phyloP scores from a whole-genome alignment of 2,329 filamentous ascomycete genomes.

The Clonostachys byssicola region DNA sequence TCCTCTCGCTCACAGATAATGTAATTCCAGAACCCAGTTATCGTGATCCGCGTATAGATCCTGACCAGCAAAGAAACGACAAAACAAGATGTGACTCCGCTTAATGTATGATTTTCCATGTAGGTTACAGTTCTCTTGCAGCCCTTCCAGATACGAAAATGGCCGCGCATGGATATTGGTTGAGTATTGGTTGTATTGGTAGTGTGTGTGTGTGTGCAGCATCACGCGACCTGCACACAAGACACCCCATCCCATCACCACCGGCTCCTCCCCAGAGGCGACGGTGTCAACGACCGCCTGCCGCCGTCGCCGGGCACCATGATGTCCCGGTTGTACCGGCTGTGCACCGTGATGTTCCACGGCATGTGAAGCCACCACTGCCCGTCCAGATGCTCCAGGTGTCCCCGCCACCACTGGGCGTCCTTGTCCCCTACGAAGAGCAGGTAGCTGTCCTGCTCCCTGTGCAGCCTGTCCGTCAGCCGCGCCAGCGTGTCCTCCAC shows the following conservation, averaged over 20 bases:
- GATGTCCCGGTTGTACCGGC: constrained; percentile 4
- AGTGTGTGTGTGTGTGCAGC: too few relatives aligned
- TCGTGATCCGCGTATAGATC: too few relatives aligned
- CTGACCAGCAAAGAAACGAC: too few relatives aligned
- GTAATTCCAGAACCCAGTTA: too few relatives aligned
- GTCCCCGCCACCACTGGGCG: constrained; percentile 15
- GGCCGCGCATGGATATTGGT: too few relatives aligned
- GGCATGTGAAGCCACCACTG: constrained; percentile 19
- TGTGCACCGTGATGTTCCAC: constrained; percentile 14
- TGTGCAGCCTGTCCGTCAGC: constrained; percentile 11
- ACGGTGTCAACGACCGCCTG: not conserved
- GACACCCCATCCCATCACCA: not conserved
- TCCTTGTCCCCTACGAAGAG: constrained; percentile 17
- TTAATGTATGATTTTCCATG: too few relatives aligned
- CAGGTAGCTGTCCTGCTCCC: constrained; percentile 13
- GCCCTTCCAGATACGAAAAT: too few relatives aligned
- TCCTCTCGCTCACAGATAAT: too few relatives aligned
- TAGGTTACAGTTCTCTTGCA: too few relatives aligned
- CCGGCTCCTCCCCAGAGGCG: not conserved
- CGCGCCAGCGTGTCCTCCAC: constrained; percentile 11
- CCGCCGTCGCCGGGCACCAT: not conserved
- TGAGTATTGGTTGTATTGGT: too few relatives aligned
- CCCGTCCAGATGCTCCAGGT: constrained; percentile 14
- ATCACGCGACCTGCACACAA: too few relatives aligned
- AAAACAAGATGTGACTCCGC: too few relatives aligned